phyloP scores from a whole-genome alignment of 2,329 filamentous ascomycete genomes.

The Dactylellina cionopaga region DNA sequence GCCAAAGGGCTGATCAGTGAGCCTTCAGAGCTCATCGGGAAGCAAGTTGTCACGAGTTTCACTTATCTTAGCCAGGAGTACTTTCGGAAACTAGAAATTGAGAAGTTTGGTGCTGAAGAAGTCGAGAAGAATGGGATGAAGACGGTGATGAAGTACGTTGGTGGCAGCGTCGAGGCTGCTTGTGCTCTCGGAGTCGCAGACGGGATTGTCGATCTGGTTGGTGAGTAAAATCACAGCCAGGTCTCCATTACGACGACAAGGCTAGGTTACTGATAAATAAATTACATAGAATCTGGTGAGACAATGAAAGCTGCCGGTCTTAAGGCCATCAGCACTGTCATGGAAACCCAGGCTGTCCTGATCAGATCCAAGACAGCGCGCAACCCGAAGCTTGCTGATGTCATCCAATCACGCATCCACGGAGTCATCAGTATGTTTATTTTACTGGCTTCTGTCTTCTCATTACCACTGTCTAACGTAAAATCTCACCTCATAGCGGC shows the following conservation, averaged over 20 bases:
- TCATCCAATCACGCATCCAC: conserved; percentile 85
- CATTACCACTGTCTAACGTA: conserved; percentile 37
- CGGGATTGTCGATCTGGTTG: conserved; percentile 96
- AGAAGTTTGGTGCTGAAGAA: conserved; percentile 63
- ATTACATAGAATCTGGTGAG: conserved; percentile 83
- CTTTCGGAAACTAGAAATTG: conserved; percentile 73
- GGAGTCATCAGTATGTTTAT: conserved; percentile 80
- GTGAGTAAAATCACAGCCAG: conserved; percentile 66
- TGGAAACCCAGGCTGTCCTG: conserved; percentile 85
- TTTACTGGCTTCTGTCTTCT: background rate
- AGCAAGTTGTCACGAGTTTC: conserved; percentile 95
- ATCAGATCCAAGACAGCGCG: conserved; percentile 89
- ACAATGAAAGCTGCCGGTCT: conserved; percentile 97
- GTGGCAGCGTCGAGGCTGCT: conserved; percentile 95
- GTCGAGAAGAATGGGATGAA: conserved; percentile 69
- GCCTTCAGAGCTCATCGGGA: conserved; percentile 83
- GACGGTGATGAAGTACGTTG: conserved; percentile 92
- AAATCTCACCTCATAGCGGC: conserved; percentile 68
- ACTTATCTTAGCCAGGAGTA: conserved; percentile 83
- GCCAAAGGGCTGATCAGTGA: conserved; percentile 78
- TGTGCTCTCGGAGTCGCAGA: conserved; percentile 95
- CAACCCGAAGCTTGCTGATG: conserved; percentile 80
- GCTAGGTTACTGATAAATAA: conserved; percentile 1
- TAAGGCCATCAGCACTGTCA: conserved; percentile 91
- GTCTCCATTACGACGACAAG: background rate